A percentile compares a stretch with the other conserved stretches of the same genome.
phyloP scores from a whole-genome alignment of 2,329 filamentous ascomycete species.

The Cryphonectria japonica region DNA sequence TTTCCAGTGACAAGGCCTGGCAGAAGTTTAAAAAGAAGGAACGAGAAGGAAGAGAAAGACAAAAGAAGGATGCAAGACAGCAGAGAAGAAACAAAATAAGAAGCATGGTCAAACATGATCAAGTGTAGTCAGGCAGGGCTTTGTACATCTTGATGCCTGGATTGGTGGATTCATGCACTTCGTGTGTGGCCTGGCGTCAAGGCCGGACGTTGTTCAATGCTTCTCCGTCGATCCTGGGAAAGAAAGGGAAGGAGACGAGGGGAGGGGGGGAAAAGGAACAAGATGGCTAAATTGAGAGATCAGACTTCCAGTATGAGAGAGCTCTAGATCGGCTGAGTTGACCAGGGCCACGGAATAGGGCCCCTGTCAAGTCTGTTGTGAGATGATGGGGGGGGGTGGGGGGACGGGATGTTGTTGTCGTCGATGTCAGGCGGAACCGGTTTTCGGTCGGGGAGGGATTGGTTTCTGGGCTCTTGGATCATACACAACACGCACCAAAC shows the following conservation, averaged over 20 bases:
- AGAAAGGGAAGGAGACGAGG: background rate
- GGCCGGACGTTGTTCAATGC: background rate
- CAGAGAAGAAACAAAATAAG: background rate
- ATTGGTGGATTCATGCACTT: background rate
- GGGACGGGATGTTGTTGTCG: slow-evolving; percentile 4
- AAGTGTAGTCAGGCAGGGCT: background rate
- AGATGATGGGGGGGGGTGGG: background rate
- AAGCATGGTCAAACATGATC: background rate
- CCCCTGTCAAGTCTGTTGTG: slow-evolving; percentile 5
- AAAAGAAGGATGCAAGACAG: background rate
- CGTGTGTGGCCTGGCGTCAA: background rate
- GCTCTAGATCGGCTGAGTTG: background rate
- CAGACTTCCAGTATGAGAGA: background rate
- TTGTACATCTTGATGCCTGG: background rate
- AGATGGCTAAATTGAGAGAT: background rate
- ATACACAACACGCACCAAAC: background rate
- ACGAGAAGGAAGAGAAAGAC: background rate
- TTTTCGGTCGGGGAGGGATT: background rate
- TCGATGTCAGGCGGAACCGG: background rate
- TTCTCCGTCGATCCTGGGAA: too few relatives aligned
- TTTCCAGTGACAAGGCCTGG: background rate
- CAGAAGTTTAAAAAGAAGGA: background rate
- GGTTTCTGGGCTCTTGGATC: too few relatives aligned
- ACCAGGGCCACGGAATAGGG: slow-evolving; percentile 12
- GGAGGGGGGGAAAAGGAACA: background rate